Evolutionary conservation across 176 grass and related monocot species (phyloP).

Genomic region (Cenchrus purpureus): DNA sequence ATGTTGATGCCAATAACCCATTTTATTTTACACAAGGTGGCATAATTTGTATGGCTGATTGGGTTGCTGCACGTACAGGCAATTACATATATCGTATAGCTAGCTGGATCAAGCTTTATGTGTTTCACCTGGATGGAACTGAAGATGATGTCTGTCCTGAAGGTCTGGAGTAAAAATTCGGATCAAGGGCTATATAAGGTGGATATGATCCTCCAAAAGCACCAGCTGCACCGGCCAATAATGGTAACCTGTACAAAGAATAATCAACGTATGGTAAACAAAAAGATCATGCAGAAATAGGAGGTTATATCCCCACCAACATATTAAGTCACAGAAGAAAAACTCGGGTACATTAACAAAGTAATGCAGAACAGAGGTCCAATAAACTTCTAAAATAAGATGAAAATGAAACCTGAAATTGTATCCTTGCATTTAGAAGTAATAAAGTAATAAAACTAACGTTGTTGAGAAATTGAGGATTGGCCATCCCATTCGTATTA

Average conservation of each 20-base stretch:
- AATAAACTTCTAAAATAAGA: neutral
- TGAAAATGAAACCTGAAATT: neutral
- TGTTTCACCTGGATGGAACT: conserved; percentile 59
- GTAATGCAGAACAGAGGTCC: neutral
- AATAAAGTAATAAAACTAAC: neutral
- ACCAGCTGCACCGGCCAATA: conserved; percentile 74
- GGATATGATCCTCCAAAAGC: conserved; percentile 77
- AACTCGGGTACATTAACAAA: neutral
- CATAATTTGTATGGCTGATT: neutral
- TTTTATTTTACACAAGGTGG: neutral
- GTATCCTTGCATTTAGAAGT: neutral
- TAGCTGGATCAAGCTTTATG: neutral
- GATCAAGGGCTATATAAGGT: conserved; percentile 86
- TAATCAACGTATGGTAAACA: conserved; percentile 10
- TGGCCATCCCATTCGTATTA: neutral
- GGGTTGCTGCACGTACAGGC: neutral
- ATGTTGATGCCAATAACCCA: neutral
- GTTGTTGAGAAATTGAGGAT: conserved; percentile 18
- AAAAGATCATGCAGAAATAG: conserved; percentile 25
- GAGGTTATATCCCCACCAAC: neutral
- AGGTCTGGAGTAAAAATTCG: conserved; percentile 70
- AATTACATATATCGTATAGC: neutral
- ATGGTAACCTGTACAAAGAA: conserved; percentile 67
- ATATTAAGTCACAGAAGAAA: conserved; percentile 5
- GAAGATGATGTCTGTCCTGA: conserved; percentile 67